Conservation (phyloP, 352 stramenopile genomes). For the Thalassiosira oceanica region DNA sequence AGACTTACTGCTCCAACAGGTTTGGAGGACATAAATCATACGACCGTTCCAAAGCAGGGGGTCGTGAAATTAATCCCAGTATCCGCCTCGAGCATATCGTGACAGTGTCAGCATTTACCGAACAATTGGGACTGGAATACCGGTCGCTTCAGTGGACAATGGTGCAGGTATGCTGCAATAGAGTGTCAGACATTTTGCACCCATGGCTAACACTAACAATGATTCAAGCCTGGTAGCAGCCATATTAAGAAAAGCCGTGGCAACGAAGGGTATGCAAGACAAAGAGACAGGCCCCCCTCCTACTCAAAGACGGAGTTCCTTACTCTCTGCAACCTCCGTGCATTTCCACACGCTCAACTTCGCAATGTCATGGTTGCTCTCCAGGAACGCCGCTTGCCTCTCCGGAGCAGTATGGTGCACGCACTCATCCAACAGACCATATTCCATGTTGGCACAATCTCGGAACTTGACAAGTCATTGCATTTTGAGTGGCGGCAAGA, state of each 20-base stretch:
- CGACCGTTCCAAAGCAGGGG: neutral
- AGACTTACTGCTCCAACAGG: conserved; percentile 21
- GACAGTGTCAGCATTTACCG: conserved; percentile 34
- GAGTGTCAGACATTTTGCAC: too few species aligned
- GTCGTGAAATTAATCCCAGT: conserved; percentile 43
- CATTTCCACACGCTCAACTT: conserved; percentile 33
- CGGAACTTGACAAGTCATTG: neutral
- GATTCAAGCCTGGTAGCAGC: conserved; percentile 7
- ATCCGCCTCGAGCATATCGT: conserved; percentile 10
- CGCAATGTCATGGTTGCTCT: conserved; percentile 37
- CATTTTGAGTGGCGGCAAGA: conserved; percentile 37
- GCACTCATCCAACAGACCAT: conserved; percentile 29
- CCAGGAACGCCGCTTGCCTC: conserved; percentile 20
- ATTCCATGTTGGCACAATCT: conserved; percentile 39
- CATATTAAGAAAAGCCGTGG: conserved; percentile 19
- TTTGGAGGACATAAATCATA: too few species aligned
- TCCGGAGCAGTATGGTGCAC: conserved; percentile 17
- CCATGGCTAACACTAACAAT: too few species aligned
- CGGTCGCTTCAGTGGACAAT: conserved; percentile 29
- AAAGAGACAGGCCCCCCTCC: conserved; percentile 25
- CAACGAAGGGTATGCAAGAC: conserved; percentile 35
- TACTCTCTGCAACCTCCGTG: conserved; percentile 24
- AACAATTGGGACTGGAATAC: conserved; percentile 21
- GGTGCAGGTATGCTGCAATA: too few species aligned
- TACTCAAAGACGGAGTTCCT: conserved; percentile 34